phyloP scores from a whole-genome alignment of 2,329 filamentous ascomycete genomes.

The Didymella sp. region DNA sequence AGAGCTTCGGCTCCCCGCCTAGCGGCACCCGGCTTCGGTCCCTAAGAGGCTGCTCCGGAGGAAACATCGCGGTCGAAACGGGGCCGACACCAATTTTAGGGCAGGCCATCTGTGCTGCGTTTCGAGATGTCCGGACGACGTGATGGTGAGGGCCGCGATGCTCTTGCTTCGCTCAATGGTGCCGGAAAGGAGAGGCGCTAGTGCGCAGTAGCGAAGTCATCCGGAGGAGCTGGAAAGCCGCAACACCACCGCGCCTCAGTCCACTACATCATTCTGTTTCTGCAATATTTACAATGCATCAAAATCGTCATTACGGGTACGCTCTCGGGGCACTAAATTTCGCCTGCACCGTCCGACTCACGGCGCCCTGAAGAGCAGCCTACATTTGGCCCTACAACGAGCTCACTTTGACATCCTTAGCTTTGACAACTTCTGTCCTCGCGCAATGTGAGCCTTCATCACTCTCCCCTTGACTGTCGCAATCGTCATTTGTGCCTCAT shows the following conservation, averaged over 20 bases:
- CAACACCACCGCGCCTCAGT: conserved; percentile 2
- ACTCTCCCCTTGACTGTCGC: background rate
- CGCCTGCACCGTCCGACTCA: background rate
- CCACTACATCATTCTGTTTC: background rate
- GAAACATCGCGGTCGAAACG: conserved; percentile 30
- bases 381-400: background rate
- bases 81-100: conserved; percentile 35
- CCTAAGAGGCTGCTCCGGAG: conserved; percentile 24
- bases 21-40: conserved; percentile 32
- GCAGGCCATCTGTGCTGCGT: conserved; percentile 28
- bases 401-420: background rate
- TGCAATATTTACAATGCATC: background rate
- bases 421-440: background rate
- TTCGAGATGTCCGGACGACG: conserved; percentile 18
- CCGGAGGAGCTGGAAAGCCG: background rate
- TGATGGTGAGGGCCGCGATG: conserved; percentile 12
- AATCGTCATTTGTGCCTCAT: background rate
- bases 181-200: conserved; percentile 21
- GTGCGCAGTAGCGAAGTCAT: conserved; percentile 1
- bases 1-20: conserved; percentile 45
- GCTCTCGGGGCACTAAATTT: background rate
- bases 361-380: background rate
- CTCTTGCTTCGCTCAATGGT: conserved; percentile 13
- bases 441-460: background rate
- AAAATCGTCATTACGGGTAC: conserved; percentile 1